phyloP scores from a whole-genome alignment of 495 filamentous ascomycete genomes.

The Aspergillus panamensis region DNA sequence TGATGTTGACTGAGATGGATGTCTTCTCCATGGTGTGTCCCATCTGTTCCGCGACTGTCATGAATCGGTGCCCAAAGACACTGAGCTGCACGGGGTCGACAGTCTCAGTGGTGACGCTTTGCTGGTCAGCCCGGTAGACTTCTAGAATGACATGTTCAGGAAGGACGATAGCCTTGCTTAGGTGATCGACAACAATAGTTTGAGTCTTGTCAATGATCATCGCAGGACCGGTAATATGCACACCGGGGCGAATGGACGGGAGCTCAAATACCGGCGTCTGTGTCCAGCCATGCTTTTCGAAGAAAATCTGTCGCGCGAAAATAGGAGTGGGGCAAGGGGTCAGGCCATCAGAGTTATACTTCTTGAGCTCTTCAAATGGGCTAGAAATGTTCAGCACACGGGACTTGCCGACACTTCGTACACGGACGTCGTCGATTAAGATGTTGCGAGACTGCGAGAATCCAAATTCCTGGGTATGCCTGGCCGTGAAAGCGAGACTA shows the following conservation, averaged over 20 bases:
- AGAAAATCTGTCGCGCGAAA: slow-evolving; percentile 30
- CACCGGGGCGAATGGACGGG: slow-evolving; percentile 62
- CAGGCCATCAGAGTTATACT: slow-evolving; percentile 36
- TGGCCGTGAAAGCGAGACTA: slow-evolving; percentile 74
- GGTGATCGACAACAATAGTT: slow-evolving; percentile 84
- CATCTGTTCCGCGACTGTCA: slow-evolving; percentile 96
- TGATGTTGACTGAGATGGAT: slow-evolving; percentile 88
- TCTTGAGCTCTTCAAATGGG: slow-evolving; percentile 57
- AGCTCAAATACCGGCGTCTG: slow-evolving; percentile 79
- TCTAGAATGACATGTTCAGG: slow-evolving; percentile 69
- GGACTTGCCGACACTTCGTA: slow-evolving; percentile 78
- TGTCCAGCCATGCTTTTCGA: slow-evolving; percentile 60
- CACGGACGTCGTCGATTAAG: slow-evolving; percentile 88
- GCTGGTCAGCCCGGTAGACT: slow-evolving; percentile 68
- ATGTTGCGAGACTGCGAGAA: slow-evolving; percentile 89
- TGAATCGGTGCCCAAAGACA: slow-evolving; percentile 88
- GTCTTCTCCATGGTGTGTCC: slow-evolving; percentile 87
- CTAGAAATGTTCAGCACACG: slow-evolving; percentile 32
- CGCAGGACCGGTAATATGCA: slow-evolving; percentile 73
- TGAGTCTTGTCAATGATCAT: slow-evolving; percentile 91
- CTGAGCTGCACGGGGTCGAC: slow-evolving; percentile 78
- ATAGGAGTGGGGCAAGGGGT: slow-evolving; percentile 14
- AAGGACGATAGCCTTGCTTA: slow-evolving; percentile 43
- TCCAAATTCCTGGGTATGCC: slow-evolving; percentile 92
- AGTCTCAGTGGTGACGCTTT: slow-evolving; percentile 46